A percentile compares a stretch with the other conserved stretches of the same genome.
phyloP scores from a whole-genome alignment of 2,329 filamentous ascomycete genomes.

The Pleurostoma richardsiae region DNA sequence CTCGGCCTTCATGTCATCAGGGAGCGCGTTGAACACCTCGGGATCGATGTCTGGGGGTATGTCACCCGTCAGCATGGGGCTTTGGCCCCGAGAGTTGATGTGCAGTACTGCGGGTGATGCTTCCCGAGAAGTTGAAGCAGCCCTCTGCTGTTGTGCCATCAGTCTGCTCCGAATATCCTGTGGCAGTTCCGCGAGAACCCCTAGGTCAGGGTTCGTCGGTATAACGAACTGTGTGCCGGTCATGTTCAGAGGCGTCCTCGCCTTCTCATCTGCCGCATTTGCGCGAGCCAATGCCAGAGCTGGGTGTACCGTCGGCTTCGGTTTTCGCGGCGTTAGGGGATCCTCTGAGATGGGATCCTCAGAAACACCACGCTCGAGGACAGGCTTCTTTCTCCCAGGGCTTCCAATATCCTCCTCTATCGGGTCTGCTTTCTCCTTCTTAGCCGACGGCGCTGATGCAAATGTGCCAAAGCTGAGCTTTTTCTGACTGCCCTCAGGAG shows the following conservation, averaged over 20 bases:
- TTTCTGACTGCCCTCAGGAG: slow-evolving; percentile 72
- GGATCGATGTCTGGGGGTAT: slow-evolving; percentile 77
- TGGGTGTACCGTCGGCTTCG: slow-evolving; percentile 41
- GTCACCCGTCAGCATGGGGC: slow-evolving; percentile 23
- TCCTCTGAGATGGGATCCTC: slow-evolving; percentile 52
- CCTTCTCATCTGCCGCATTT: slow-evolving; percentile 44
- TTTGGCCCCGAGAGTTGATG: slow-evolving; percentile 32
- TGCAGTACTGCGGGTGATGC: slow-evolving; percentile 15
- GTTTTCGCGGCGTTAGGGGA: slow-evolving; percentile 47
- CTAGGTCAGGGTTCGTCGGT: slow-evolving; percentile 74
- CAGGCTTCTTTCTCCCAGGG: slow-evolving; percentile 23
- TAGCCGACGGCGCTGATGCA: slow-evolving; percentile 28
- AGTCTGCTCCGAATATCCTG: slow-evolving; percentile 76
- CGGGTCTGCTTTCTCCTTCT: slow-evolving; percentile 33
- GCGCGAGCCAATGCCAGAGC: slow-evolving; percentile 46
- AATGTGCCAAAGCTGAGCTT: slow-evolving; percentile 67
- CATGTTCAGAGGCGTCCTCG: slow-evolving; percentile 69
- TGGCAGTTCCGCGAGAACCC: slow-evolving; percentile 79
- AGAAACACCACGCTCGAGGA: slow-evolving; percentile 21
- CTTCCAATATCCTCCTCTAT: slow-evolving; percentile 45
- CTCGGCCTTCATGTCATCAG: slow-evolving; percentile 80
- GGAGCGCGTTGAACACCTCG: slow-evolving; percentile 77
- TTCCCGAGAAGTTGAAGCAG: slow-evolving; percentile 15
- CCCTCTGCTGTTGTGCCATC: slow-evolving; percentile 46
- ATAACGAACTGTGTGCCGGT: slow-evolving; percentile 89